Base-by-base conservation (phyloP, 306 rosid species). In the Quercus bicolor region DNA sequence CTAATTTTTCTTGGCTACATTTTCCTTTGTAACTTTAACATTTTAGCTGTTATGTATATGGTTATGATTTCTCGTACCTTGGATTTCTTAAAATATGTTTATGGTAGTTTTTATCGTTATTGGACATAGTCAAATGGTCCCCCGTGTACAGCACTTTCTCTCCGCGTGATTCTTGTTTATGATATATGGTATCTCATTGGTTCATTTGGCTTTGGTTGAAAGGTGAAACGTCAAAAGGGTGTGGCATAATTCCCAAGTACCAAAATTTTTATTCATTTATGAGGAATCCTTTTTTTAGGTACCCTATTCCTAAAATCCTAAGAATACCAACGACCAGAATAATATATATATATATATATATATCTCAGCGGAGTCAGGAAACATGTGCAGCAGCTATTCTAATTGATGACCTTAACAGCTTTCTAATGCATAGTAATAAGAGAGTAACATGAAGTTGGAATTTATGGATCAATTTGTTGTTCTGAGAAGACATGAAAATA, bases 31-130 rank as follows among this genome's bases (percentile, higher is more conserved):
- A 37, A 20, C 37, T 72, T 1, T 5, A 66, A 83, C 68, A 68
- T 84, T 68, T 54, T 24, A 71, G 73, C 54, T 21, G 18, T 87
- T 78, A 56, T 37, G 45, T 37, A 37, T 37, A 37, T 78, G 76
- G 64, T 78, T 70, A 81, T 48, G 76, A 71, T 74, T 77, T 75
- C 56, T 78, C 65, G 52, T 72, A 79, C 81, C 84, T 82, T 70
- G 73, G 75, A 76, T 81, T 78, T 84, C 72, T 72, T n/a, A 31
- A 21, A 75, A 69, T 82, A 78, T 84, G 86, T 77, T 88, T 78
- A 87, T 88, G 90, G 70, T 76, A 85, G 98, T 87, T 88, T 76
- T 70, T 75, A 77, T 84, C 80, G 90, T 88, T 84, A 69, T 81
- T 72, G 72, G 75, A 85, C 76, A 56, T 79, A 2, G 79, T 78